A percentile compares a stretch with the other conserved stretches of the same genome.
Evolutionary conservation across 805 yeast genomes (phyloP).

Genomic region (Barnettozyma californica): DNA sequence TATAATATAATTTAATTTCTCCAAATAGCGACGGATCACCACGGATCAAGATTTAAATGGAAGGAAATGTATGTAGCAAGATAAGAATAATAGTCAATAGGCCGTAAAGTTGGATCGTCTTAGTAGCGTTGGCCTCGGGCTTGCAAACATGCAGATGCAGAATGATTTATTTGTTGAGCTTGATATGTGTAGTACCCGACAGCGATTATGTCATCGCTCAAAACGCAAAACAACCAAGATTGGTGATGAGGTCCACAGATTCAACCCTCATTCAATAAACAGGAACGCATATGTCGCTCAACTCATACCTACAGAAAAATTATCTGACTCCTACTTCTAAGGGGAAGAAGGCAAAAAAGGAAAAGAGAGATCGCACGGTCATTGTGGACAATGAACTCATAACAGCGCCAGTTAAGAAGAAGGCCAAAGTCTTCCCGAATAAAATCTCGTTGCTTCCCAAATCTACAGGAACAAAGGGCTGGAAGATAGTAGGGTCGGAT

Average conservation of each 20-base stretch:
- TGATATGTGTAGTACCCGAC: too few species aligned
- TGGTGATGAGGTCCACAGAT: neutral
- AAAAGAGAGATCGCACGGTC: slow-evolving; percentile 7
- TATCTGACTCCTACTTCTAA: slow-evolving; percentile 32
- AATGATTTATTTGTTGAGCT: too few species aligned
- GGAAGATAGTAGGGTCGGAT: slow-evolving; percentile 22
- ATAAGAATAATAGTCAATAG: too few species aligned
- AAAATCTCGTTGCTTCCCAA: slow-evolving; percentile 1
- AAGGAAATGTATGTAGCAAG: too few species aligned
- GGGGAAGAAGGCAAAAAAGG: slow-evolving; percentile 26
- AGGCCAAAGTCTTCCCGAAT: neutral
- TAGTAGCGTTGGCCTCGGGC: too few species aligned
- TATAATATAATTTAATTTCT: too few species aligned
- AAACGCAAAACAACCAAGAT: too few species aligned
- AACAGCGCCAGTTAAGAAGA: slow-evolving; percentile 1
- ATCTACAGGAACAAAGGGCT: slow-evolving; percentile 11
- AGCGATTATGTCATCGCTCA: too few species aligned
- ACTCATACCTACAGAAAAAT: slow-evolving; percentile 41
- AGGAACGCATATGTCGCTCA: slow-evolving; percentile 33
- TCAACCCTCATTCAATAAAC: neutral
- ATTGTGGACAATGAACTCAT: slow-evolving; percentile 20
- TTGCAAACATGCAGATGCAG: too few species aligned
- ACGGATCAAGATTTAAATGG: too few species aligned
- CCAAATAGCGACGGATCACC: too few species aligned
- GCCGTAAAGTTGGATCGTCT: too few species aligned